phyloP scores from a whole-genome alignment of 169 alveolate species.

The Plasmodium coatneyi region DNA sequence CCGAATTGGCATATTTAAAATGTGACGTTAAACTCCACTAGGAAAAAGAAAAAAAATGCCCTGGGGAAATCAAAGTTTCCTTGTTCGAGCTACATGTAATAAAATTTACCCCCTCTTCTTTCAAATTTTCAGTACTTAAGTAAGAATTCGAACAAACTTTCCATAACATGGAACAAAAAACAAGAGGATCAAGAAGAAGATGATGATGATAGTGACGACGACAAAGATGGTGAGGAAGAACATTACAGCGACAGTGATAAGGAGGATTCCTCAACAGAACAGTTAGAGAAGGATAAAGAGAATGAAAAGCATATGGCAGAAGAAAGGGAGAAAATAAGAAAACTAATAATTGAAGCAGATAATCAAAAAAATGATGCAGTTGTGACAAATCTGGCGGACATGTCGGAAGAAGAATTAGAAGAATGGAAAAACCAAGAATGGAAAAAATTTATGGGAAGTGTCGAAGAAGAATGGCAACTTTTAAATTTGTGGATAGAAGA shows the following conservation, averaged over 20 bases:
- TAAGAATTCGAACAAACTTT: background rate
- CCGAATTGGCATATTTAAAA: background rate
- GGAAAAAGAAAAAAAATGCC: background rate
- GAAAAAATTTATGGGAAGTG: constrained; percentile 1
- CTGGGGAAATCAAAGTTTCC: background rate
- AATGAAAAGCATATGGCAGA: background rate
- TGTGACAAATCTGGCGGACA: background rate
- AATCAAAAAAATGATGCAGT: background rate
- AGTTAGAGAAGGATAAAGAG: background rate
- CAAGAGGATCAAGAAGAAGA: background rate
- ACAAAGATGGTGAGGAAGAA: background rate
- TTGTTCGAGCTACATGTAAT: background rate
- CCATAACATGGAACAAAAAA: background rate
- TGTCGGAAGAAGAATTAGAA: background rate
- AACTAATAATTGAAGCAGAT: background rate
- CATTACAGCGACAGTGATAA: background rate
- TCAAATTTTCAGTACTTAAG: background rate
- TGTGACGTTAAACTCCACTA: background rate
- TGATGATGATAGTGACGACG: background rate
- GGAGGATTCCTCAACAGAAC: background rate
- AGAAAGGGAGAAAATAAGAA: background rate
- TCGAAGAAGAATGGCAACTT: constrained; percentile 35
- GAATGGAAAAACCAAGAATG: constrained; percentile 28
- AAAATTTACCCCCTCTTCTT: background rate
- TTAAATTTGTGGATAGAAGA: constrained; percentile 18